Percentiles rank a stretch among this genome's conserved stretches.
These are phyloP conservation scores for Suillus brevipes DNA, from an alignment of 768 basidiomycete species.

Conservation along the genomic window DNA sequence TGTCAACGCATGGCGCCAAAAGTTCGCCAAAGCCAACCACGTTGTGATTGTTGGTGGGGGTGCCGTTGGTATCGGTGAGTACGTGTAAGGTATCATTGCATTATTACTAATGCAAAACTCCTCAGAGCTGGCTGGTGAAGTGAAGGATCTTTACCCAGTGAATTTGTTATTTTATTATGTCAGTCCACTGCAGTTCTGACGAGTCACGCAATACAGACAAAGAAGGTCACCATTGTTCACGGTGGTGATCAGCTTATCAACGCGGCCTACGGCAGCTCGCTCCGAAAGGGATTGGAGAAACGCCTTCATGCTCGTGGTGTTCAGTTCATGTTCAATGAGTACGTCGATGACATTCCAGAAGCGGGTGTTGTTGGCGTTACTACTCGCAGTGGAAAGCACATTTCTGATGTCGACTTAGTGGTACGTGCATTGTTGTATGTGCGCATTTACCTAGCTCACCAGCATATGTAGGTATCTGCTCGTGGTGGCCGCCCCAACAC, in stretches of 20 bases:
- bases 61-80: constrained; percentile 51
- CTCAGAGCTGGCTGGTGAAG: constrained; percentile 46
- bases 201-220: constrained; percentile 14
- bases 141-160: constrained; percentile 43
- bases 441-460: constrained; percentile 2
- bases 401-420: constrained; percentile 56
- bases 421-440: constrained; percentile 36
- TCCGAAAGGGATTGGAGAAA: constrained; percentile 48
- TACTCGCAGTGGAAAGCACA: constrained; percentile 50
- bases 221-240: constrained; percentile 65
- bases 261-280: constrained; percentile 51
- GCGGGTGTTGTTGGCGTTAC: constrained; percentile 39
- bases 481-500: constrained; percentile 51
- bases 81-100: neutral
- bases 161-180: constrained; percentile 9
- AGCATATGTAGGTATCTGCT: constrained; percentile 23
- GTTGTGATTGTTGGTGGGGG: constrained; percentile 60
- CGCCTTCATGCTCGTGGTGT: constrained; percentile 46
- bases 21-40: constrained; percentile 36
- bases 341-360: constrained; percentile 46
- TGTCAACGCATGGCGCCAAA: constrained; percentile 30
- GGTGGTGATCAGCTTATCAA: constrained; percentile 54
- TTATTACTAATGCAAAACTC: constrained; percentile 2
- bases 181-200: constrained; percentile 11
- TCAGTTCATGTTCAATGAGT: constrained; percentile 51